Base-by-base conservation (phyloP, 2,329 filamentous ascomycete genomes). In the Fusarium sp. region DNA sequence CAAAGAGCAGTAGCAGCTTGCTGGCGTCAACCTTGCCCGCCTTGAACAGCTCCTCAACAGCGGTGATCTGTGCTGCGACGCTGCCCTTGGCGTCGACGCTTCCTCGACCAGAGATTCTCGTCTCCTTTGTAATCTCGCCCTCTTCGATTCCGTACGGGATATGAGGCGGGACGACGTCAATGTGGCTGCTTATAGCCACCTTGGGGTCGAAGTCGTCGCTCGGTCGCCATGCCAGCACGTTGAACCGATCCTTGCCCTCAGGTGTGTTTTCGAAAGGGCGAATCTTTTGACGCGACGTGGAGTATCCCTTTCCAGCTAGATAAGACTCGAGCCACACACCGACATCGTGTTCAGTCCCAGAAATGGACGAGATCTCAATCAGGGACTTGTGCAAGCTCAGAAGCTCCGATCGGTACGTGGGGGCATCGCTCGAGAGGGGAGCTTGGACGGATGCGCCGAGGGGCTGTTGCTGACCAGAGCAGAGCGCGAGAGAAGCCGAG, bases 131-230 rank as follows among this genome's bases (percentile, higher is more conserved):
- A 38, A 85, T 79, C 17, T 80, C 78, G 9, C 87, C 86, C 43
- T 87, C 83, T 35, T 87, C 85, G 11, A 91, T 87, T 47, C 86
- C 85, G 81, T 95, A 95, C 0, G 91, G 91, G 68, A 94, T 92
- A 80, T 90, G 90, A 0, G 93, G 93, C 1, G 93, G 92, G 0
- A 94, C 92, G 3, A 89, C 89, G 78, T 98, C 95, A 77, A 97
- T 96, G 81, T 98, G 95, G 66, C 92, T 95, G 2, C 91, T 91
- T 2, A 95, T 82, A n/a, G 95, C 85, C 12, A 94, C 85, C 37
- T 87, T 87, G 2, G 91, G 88, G 11, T 87, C 84, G 40, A 87
- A 85, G 17, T 83, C 82, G 56, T 83, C 80, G 3, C 76, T 76
- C 69, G 89, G 82, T 1, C 84, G 85, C 87, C 86, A 95, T 2